These are phyloP conservation scores for Bipolaris cookei DNA, from an alignment of 2,329 filamentous ascomycete genomes.

Conservation along the genomic window DNA sequence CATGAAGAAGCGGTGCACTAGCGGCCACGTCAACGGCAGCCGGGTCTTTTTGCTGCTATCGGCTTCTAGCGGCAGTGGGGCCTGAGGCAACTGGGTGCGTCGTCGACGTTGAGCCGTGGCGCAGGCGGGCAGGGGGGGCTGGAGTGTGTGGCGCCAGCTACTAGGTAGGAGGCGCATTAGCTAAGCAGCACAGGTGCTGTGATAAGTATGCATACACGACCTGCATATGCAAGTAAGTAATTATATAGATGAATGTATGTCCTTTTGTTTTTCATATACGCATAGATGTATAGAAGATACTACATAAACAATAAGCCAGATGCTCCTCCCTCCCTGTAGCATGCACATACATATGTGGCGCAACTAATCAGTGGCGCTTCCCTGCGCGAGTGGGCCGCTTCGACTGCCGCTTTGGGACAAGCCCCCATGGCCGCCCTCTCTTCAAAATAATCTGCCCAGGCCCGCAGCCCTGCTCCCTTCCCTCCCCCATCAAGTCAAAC, in stretches of 20 bases:
- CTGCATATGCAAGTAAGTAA: background rate
- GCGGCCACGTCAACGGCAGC: conserved; percentile 37
- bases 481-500: conserved; percentile 44
- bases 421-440: conserved; percentile 23
- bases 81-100: background rate
- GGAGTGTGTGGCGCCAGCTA: conserved; percentile 6
- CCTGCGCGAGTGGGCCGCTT: conserved; percentile 36
- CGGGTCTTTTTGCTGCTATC: conserved; percentile 28
- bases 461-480: conserved; percentile 31
- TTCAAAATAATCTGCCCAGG: conserved; percentile 23
- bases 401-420: conserved; percentile 33
- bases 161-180: background rate
- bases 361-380: conserved; percentile 16
- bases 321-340: background rate
- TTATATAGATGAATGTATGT: background rate
- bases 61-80: conserved; percentile 28
- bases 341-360: too few relatives aligned
- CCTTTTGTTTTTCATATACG: too few relatives aligned
- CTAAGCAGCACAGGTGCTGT: background rate
- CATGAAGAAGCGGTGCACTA: conserved; percentile 34
- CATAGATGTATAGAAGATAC: too few relatives aligned
- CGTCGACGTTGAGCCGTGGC: conserved; percentile 8
- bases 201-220: background rate
- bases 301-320: too few relatives aligned
- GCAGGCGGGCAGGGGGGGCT: background rate